A percentile compares a stretch with the other conserved stretches of the same genome.
These are phyloP conservation scores for Entoloma clypeatum DNA, from an alignment of 1,284 basidiomycete genomes.

Conservation along the genomic window DNA sequence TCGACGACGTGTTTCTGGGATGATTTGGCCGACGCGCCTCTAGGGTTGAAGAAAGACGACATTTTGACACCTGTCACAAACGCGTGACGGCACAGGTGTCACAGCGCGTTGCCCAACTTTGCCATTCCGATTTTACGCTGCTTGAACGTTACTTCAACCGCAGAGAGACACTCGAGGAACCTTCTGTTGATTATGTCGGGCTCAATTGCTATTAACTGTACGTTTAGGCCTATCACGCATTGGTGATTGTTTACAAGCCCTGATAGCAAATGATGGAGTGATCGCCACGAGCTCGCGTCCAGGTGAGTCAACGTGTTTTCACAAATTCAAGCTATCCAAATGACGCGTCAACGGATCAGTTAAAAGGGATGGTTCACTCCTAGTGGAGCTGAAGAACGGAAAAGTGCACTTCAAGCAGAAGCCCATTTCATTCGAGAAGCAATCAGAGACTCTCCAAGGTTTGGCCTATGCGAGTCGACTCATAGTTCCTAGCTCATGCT, in stretches of 20 bases:
- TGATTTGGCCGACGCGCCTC: slow-evolving; percentile 34
- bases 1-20: slow-evolving; percentile 42
- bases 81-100: slow-evolving; percentile 37
- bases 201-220: slow-evolving; percentile 35
- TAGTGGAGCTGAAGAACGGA: slow-evolving; percentile 70
- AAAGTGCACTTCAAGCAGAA: slow-evolving; percentile 81
- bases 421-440: slow-evolving; percentile 66
- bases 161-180: slow-evolving; percentile 14
- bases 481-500: not conserved
- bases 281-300: slow-evolving; percentile 19
- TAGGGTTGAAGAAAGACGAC: slow-evolving; percentile 61
- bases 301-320: slow-evolving; percentile 30
- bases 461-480: slow-evolving; percentile 20
- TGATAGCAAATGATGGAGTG: slow-evolving; percentile 2
- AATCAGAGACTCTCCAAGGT: slow-evolving; percentile 82
- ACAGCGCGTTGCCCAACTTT: slow-evolving; percentile 32
- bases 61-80: slow-evolving; percentile 31
- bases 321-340: not conserved
- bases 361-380: slow-evolving; percentile 36
- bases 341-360: slow-evolving; percentile 30
- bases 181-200: slow-evolving; percentile 35
- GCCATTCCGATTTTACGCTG: slow-evolving; percentile 19
- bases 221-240: not conserved
- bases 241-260: not conserved
- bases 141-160: slow-evolving; percentile 13